Percentiles rank a stretch among this genome's conserved stretches.
phyloP scores from a whole-genome alignment of 805 yeast species.

The Barnettozyma sp. region DNA sequence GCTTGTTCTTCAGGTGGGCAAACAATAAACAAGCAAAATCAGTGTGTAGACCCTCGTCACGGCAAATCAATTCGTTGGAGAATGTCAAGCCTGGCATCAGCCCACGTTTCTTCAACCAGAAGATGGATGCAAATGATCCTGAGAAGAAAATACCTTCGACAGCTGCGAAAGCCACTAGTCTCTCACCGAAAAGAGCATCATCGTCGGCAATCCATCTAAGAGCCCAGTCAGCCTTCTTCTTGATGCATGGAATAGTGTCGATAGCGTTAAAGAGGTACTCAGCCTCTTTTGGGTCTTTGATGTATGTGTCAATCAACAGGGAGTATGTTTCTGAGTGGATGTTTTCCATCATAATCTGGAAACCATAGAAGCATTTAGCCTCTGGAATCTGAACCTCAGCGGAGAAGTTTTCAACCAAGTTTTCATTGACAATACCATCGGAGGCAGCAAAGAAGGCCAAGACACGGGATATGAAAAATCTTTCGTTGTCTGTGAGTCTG shows the following conservation, averaged over 20 bases:
- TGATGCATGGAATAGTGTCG: conserved; percentile 92
- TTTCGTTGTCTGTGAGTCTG: conserved; percentile 82
- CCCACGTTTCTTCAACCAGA: conserved; percentile 99
- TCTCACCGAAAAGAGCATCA: conserved; percentile 86
- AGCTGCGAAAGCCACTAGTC: conserved; percentile 97
- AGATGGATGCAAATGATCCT: conserved; percentile 96
- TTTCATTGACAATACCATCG: conserved; percentile 97
- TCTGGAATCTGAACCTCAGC: conserved; percentile 97
- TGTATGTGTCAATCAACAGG: conserved; percentile 85
- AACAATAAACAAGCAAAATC: conserved; percentile 95
- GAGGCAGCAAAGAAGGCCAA: conserved; percentile 98
- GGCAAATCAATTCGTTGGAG: conserved; percentile 94
- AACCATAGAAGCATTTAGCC: conserved; percentile 97
- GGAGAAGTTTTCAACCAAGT: conserved; percentile 92
- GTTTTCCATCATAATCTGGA: conserved; percentile 99
- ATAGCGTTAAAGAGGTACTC: conserved; percentile 90
- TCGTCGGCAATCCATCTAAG: conserved; percentile 91
- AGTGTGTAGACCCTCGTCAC: conserved; percentile 98
- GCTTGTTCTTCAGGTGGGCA: conserved; percentile 88
- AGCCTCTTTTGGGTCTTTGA: conserved; percentile 92
- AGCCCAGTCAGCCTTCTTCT: conserved; percentile 98
- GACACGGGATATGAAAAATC: conserved; percentile 86
- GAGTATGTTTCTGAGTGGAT: conserved; percentile 98
- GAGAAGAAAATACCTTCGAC: conserved; percentile 98
- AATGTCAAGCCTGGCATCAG: conserved; percentile 98